Base-by-base conservation (phyloP, 306 rosid genomes). In the Comarum palustre region DNA sequence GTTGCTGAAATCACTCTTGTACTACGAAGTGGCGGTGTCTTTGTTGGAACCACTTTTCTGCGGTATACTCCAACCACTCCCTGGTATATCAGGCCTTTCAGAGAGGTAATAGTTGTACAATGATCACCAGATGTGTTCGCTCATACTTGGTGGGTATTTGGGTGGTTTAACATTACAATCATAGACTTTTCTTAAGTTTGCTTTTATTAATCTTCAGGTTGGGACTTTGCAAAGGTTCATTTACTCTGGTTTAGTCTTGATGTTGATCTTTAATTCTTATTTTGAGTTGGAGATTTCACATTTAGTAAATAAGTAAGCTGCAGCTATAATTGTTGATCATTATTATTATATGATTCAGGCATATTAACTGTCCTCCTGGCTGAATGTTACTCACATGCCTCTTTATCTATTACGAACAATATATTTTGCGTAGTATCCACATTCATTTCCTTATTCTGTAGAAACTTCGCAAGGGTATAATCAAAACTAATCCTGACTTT, bases 41-140 rank as follows among this genome's bases (percentile, higher is more conserved):
- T 93, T 79, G 98, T 89, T 6, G 98, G 98, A 78, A 89, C 93
- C 77, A 89, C 98, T 45, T 93, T 93, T 79, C 83, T 90, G 84
- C 90, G 89, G 38, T 85, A 89, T 73, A 83, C 82, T 79, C 73
- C 91, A 17, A 89, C 89, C 65, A 89, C 88, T 70, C 92, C 93
- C 43, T 60, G 75, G 89, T 36, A 87, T 69, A 0, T 82, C 39
- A 85, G 88, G 73, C 75, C 78, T 76, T 55, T 85, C 19, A 84
- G 89, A 79, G 82, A 82, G 96, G 98, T 90, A 86, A 74, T 27
- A 73, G 39, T 59, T 29, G 7, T 59, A 58, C 63, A 55, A 59
- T 54, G 45, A 25, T 48, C 47, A 22, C 36, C 55, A 11, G 51
- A 66, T 57, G 67, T 34, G 41, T 69, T 48, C 48, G 19, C 32